Evolutionary conservation across 2,329 filamentous ascomycete species (phyloP).

Genomic region (Phaeoacremonium minimum): DNA sequence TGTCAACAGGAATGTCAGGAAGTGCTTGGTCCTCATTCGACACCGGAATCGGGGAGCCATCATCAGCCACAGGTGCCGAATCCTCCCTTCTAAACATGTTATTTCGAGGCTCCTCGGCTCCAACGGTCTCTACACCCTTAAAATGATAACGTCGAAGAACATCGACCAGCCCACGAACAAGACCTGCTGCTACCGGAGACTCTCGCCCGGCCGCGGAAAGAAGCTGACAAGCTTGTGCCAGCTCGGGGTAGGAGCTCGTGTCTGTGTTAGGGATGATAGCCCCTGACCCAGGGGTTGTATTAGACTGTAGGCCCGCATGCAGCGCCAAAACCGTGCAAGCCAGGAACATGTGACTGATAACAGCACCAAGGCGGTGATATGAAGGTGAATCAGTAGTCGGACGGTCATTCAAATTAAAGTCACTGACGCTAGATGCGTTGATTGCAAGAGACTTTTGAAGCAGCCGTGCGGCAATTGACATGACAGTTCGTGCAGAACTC

Average conservation of each 20-base stretch:
- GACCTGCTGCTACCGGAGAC: slow-evolving; percentile 8
- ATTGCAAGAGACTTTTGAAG: background rate
- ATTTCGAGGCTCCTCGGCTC: background rate
- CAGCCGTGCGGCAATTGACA: background rate
- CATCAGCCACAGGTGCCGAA: background rate
- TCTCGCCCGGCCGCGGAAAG: slow-evolving; percentile 10
- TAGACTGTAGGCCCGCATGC: background rate
- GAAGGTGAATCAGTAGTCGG: background rate
- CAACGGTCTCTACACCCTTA: slow-evolving; percentile 1
- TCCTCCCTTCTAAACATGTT: background rate
- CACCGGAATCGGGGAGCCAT: background rate
- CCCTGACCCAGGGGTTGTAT: background rate
- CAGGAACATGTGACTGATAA: slow-evolving; percentile 9
- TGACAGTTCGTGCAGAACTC: background rate
- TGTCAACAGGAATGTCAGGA: background rate
- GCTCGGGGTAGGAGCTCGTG: slow-evolving; percentile 1
- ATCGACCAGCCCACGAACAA: slow-evolving; percentile 9
- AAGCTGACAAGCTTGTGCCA: slow-evolving; percentile 11
- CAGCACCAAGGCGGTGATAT: slow-evolving; percentile 3
- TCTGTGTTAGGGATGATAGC: background rate
- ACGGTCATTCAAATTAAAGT: background rate
- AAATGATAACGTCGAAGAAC: slow-evolving; percentile 8
- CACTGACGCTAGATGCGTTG: background rate
- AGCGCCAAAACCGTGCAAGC: slow-evolving; percentile 1
- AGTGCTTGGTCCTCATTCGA: background rate